Conservation (phyloP, 495 filamentous ascomycete species). For the Aspergillus saccharolyticus region DNA sequence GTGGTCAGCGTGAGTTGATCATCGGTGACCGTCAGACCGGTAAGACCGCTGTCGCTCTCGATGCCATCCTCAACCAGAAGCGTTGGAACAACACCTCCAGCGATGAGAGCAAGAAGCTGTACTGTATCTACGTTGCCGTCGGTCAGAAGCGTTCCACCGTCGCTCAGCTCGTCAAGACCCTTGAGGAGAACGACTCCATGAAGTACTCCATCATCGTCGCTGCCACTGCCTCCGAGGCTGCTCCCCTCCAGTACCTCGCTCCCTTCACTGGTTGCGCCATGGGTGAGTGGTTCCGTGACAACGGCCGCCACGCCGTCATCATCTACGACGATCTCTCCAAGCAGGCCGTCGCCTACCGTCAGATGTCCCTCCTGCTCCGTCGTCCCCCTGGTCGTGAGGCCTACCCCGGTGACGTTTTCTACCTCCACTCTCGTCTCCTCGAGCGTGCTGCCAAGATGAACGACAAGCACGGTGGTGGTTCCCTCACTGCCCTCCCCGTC, state of each 20-base stretch:
- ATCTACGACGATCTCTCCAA: slow-evolving; percentile 97
- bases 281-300: slow-evolving; percentile 87
- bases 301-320: slow-evolving; percentile 86
- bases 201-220: slow-evolving; percentile 96
- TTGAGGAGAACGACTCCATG: slow-evolving; percentile 99
- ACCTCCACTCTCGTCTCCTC: slow-evolving; percentile 98
- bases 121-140: slow-evolving; percentile 98
- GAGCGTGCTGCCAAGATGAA: slow-evolving; percentile 99
- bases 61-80: slow-evolving; percentile 98
- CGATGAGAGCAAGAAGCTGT: slow-evolving; percentile 96
- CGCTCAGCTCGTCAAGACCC: slow-evolving; percentile 97
- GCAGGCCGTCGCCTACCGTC: slow-evolving; percentile 99
- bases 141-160: slow-evolving; percentile 99
- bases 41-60: slow-evolving; percentile 98
- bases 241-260: slow-evolving; percentile 88
- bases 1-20: slow-evolving; percentile 99
- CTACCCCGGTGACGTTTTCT: slow-evolving; percentile 99
- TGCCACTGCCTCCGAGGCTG: slow-evolving; percentile 96
- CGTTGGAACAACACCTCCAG: slow-evolving; percentile 78
- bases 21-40: slow-evolving; percentile 99
- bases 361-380: slow-evolving; percentile 99
- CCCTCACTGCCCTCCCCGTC: slow-evolving; percentile 93
- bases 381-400: slow-evolving; percentile 99
- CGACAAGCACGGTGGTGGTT: slow-evolving; percentile 92
- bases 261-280: slow-evolving; percentile 85